phyloP scores from a whole-genome alignment of 257 asterid genomes.

The Sherardia arvensis region DNA sequence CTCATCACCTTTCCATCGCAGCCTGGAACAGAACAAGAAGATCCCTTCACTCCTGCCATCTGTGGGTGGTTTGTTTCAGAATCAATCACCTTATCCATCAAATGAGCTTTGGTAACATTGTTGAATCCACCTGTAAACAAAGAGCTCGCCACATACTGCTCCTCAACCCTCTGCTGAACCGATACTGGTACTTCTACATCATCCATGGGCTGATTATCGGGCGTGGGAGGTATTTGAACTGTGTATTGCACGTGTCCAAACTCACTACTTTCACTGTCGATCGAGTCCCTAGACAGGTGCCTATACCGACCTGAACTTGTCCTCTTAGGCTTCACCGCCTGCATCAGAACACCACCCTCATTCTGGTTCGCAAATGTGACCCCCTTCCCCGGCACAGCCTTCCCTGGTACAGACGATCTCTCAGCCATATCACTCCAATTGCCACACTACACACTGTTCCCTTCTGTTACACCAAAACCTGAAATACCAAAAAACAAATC shows the following conservation, averaged over 20 bases:
- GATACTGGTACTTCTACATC: conserved; percentile 56
- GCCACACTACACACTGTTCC: conserved; percentile 10
- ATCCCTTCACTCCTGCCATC: conserved; percentile 86
- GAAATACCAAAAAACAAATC: conserved; percentile 15
- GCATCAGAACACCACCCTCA: not conserved
- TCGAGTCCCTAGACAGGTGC: conserved; percentile 72
- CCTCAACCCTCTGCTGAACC: conserved; percentile 59
- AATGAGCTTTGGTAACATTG: conserved; percentile 78
- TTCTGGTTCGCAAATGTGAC: conserved; percentile 43
- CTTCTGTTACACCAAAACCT: conserved; percentile 26
- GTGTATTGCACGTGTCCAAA: conserved; percentile 63
- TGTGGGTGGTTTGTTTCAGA: conserved; percentile 82
- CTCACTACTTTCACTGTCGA: conserved; percentile 76
- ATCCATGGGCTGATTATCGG: conserved; percentile 87
- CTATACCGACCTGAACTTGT: conserved; percentile 83
- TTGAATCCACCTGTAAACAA: conserved; percentile 83
- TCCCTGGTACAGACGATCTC: conserved; percentile 41
- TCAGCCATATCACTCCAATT: conserved; percentile 42
- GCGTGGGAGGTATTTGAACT: conserved; percentile 88
- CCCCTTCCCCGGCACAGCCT: conserved; percentile 25
- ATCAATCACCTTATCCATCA: conserved; percentile 95
- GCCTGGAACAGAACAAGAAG: conserved; percentile 68
- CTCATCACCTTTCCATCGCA: conserved; percentile 89
- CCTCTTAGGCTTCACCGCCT: conserved; percentile 21
- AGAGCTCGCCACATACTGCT: conserved; percentile 79